A percentile compares a stretch with the other conserved stretches of the same genome.
Evolutionary conservation across 2,329 filamentous ascomycete species (phyloP).

Genomic region (Apiospora arundinis): DNA sequence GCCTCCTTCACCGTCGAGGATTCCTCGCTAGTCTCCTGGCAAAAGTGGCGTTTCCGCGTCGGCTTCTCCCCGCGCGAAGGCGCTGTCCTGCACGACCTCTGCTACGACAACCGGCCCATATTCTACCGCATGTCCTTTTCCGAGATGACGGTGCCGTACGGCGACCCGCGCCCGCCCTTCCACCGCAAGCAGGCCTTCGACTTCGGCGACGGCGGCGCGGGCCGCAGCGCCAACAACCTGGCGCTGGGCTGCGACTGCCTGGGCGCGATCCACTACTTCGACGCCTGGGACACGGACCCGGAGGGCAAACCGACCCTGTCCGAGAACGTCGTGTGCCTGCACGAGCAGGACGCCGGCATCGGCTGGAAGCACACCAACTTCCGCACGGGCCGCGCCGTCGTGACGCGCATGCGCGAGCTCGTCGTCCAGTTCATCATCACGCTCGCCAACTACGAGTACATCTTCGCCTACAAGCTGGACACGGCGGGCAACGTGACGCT

Average conservation of each 20-base stretch:
- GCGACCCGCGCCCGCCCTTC: slow-evolving; percentile 65
- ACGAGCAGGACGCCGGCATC: slow-evolving; percentile 74
- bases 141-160: slow-evolving; percentile 70
- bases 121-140: slow-evolving; percentile 65
- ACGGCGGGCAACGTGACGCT: slow-evolving; percentile 66
- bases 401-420: slow-evolving; percentile 66
- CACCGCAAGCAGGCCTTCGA: slow-evolving; percentile 74
- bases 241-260: slow-evolving; percentile 72
- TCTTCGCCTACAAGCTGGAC: slow-evolving; percentile 69
- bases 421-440: slow-evolving; percentile 74
- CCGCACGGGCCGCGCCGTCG: slow-evolving; percentile 66
- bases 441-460: slow-evolving; percentile 74
- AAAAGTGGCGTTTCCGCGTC: slow-evolving; percentile 65
- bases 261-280: slow-evolving; percentile 65
- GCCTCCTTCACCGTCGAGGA: slow-evolving; percentile 40
- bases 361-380: slow-evolving; percentile 76
- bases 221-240: slow-evolving; percentile 70
- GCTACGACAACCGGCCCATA: slow-evolving; percentile 64
- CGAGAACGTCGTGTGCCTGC: slow-evolving; percentile 70
- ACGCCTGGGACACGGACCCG: slow-evolving; percentile 57
- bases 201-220: slow-evolving; percentile 70
- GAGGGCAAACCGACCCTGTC: slow-evolving; percentile 60
- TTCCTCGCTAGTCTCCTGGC: slow-evolving; percentile 41
- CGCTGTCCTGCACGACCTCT: slow-evolving; percentile 66
- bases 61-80: slow-evolving; percentile 68